Base-by-base conservation (phyloP, 495 filamentous ascomycete species). In the Penicillium antarcticum region DNA sequence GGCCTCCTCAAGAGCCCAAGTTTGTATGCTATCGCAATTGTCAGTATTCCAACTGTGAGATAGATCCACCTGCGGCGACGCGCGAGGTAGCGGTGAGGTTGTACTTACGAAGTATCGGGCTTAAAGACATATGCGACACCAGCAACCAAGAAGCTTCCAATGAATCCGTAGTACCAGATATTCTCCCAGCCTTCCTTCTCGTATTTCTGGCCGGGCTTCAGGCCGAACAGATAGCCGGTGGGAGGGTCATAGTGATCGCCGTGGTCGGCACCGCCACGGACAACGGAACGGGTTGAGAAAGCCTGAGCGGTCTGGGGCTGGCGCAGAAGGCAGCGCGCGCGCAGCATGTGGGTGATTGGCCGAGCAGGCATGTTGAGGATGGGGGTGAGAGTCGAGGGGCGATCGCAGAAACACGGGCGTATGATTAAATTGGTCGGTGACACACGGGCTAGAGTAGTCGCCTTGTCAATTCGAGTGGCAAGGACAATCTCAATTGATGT, bases 1-100 rank as follows among this genome's bases (percentile, higher is more conserved):
- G 34, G 94, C 94, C 74, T 99, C 94, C 73, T 99, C 94, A 39
- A 99, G 79, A 26, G 94, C 94, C 94, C 94, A 99, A 42, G 92
- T 97, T 79, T 97, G 92, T 84, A 99, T 97, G 61, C 95, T 98
- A 53, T 52, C 36, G 16, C 56, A 34, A 45, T 52, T 38, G 58
- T 72, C 36, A 75, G 64, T 58, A 48, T 50, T 34, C 17, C 5
- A 12, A 39, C 13, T 31, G 36, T 24, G 23, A 18, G 41, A 18
- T 18, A 43, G 14, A 52, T 10, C 39, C 45, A 39, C 23, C 24
- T 17, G 24, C 18, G 19, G 50, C 36, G 17, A 19, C 26, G 23
- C 23, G 21, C 19, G 4, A 12, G 13, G 18, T 24, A 2, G 36
- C 35, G 41, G 46, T 16, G 48, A 11, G 45, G 44, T 48, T 47